phyloP scores from a whole-genome alignment of 108 stramenopile genomes.

The Nannochloropsis salina region DNA sequence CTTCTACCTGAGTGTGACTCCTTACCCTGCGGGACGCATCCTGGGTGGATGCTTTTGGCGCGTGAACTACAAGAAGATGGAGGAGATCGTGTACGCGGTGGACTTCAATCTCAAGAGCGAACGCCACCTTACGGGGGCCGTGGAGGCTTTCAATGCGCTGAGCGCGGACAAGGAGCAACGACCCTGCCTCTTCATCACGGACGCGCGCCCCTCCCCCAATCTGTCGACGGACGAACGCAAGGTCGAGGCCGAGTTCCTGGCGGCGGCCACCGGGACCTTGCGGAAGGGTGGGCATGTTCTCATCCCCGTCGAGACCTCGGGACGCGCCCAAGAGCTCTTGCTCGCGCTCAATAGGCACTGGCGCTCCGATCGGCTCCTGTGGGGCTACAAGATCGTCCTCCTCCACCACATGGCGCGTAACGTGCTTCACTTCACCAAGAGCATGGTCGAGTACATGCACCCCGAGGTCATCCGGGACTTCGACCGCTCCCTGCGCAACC shows the following conservation, averaged over 20 bases:
- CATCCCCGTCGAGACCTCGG: slow-evolving; percentile 76
- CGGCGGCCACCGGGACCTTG: slow-evolving; percentile 64
- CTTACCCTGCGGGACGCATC: slow-evolving; percentile 75
- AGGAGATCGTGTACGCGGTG: slow-evolving; percentile 18
- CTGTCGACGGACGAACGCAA: not conserved
- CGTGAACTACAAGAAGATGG: not conserved
- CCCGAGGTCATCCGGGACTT: slow-evolving; percentile 40
- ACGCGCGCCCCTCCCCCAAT: not conserved
- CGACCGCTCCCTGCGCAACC: slow-evolving; percentile 39
- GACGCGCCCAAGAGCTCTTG: slow-evolving; percentile 76
- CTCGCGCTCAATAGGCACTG: slow-evolving; percentile 72
- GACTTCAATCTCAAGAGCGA: slow-evolving; percentile 60
- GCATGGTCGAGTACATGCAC: slow-evolving; percentile 58
- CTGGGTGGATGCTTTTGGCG: slow-evolving; percentile 70
- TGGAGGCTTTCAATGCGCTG: slow-evolving; percentile 40
- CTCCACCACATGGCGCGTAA: slow-evolving; percentile 67
- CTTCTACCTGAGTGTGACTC: slow-evolving; percentile 58
- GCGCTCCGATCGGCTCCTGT: slow-evolving; percentile 65
- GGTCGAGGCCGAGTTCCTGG: not conserved
- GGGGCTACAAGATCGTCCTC: slow-evolving; percentile 79
- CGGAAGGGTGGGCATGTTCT: slow-evolving; percentile 84
- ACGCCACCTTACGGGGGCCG: slow-evolving; percentile 69
- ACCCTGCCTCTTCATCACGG: not conserved
- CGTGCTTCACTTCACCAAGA: slow-evolving; percentile 74
- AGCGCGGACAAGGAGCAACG: not conserved